Base-by-base conservation (phyloP, 805 yeast species). In the Brettanomyces sp. region DNA sequence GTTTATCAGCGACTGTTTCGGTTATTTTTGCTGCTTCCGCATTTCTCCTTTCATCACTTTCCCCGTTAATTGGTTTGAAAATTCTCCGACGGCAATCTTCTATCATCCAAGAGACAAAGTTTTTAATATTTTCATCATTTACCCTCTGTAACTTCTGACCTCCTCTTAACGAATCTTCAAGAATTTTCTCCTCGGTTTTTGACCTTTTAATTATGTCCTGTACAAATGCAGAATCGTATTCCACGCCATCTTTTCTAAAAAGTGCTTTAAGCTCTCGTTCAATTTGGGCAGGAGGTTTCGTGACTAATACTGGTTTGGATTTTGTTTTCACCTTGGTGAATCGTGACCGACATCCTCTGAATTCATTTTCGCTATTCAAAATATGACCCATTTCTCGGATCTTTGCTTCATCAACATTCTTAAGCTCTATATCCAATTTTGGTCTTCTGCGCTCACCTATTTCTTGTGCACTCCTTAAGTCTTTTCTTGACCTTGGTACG, bases 221-320 rank as follows among this genome's bases (percentile, higher is more conserved):
- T 3, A 55, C 60, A 50, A 63, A 63, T 25, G 49, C 47, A 11
- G 59, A 55, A 45, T 63, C 67, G 25, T 53, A 54, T 4, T 63
- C 67, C 14, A 61, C 39, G 1, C 60, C 58, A 45, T 57, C 62
- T 11, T 43, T 33, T 35, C 49, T 46, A 39, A 63, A 61, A 35
- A 50, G 51, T 12, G 42, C 42, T 30, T 49, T 54, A 14, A 63
- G 39, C 37, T 60, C 64, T 25, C 51, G 40, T 35, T 53, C 58
- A 6, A 63, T 60, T 36, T 55, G 52, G 8, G 57, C 56, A 0
- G 65, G 57, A 3, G 55, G 48, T 47, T 61, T 59, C 36, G 44
- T 49, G 23, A 47, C 40, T 34, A 51, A 12, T 21, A 2, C 36
- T 5, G 30, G 40, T 34, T 18, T 38, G 2, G 32, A 28, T 28